Evolutionary conservation across 1,284 basidiomycete genomes (phyloP).

Genomic region (Pseudomicrostroma phylloplanum): DNA sequence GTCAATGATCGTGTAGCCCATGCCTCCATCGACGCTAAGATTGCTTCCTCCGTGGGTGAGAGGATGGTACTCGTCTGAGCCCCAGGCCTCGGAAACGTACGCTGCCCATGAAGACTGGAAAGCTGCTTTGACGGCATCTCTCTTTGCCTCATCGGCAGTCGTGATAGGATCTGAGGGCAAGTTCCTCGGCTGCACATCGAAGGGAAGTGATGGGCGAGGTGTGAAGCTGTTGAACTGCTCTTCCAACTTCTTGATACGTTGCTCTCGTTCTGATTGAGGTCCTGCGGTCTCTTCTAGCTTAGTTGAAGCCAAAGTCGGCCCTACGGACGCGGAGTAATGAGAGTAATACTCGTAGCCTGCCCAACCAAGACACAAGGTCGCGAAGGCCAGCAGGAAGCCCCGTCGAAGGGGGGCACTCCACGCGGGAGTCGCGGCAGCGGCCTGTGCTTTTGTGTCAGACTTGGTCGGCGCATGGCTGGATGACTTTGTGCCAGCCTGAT

Average conservation of each 20-base stretch:
- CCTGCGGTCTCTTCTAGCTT: not conserved
- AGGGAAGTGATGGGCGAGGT: not conserved
- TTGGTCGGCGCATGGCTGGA: no score
- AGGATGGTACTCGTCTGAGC: constrained; percentile 48
- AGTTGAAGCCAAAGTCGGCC: not conserved
- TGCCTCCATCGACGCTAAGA: constrained; percentile 29
- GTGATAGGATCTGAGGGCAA: not conserved
- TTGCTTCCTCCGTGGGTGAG: constrained; percentile 37
- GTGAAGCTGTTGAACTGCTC: not conserved
- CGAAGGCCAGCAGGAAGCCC: not conserved
- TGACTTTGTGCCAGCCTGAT: no score
- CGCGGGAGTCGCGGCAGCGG: no score
- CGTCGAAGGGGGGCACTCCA: no score
- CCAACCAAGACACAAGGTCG: not conserved
- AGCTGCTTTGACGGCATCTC: constrained; percentile 32
- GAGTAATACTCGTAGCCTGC: not conserved
- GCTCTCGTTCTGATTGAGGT: not conserved
- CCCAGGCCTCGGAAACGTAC: constrained; percentile 44
- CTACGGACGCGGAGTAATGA: not conserved
- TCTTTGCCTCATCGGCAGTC: constrained; percentile 24
- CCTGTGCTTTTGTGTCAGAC: no score
- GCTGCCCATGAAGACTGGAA: constrained; percentile 46
- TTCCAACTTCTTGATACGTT: not conserved
- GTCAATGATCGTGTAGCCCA: constrained; percentile 51
- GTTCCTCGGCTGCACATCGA: not conserved